Evolutionary conservation across 2,329 filamentous ascomycete species (phyloP), one percentile per base, ranked within the genome.

Genomic region (Aureobasidium subglaciale): DNA sequence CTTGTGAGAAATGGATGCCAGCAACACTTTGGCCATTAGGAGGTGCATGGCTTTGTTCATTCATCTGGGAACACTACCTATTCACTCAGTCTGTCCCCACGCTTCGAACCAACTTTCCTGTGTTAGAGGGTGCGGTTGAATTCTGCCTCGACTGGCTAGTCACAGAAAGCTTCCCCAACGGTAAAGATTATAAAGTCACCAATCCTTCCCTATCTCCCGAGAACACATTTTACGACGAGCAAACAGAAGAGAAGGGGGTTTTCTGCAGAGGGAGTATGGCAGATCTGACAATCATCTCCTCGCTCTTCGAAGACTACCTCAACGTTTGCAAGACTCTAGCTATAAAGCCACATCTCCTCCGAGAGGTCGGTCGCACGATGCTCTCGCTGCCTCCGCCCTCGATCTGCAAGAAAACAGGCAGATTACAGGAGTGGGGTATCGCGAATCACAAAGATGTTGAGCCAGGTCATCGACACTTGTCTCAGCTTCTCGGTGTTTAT

Each of bases 1-100:
- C 61, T 6, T 62, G 60, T 18, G 64, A 64, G 50, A 57, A 59
- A 7, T 64, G 62, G 57, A 63, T 62, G 43, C 64, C 65, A 1
- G 58, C 61, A 1, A 63, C 62, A 0, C 56, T 65, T 5, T 68
- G 65, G 65, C 63, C 63, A 0, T 16, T 68, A 6, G 64, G 64
- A 5, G 65, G 63, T 7, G 64, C 63, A 1, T 67, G 66, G 66
- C 52, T 68, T 5, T 65, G 58, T 2, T 57, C 57, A 13, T 34
- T 54, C 18, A 54, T 54, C 29, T 54, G 50, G 50, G 50, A 54
- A 16, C 50, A 54, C 10, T 54, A 54, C n/a, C 37, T 54, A 13
- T 54, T 42, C 50, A 54, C 50, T 6, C 22, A 9, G 4, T 16
- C 11, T 10, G 1, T 25, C 5, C 27, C 37, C 2, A 34, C 24